Evolutionary conservation across 257 asterid genomes (phyloP), one percentile per base, ranked within the genome.

Genomic region (Solanum pinnatisectum): DNA sequence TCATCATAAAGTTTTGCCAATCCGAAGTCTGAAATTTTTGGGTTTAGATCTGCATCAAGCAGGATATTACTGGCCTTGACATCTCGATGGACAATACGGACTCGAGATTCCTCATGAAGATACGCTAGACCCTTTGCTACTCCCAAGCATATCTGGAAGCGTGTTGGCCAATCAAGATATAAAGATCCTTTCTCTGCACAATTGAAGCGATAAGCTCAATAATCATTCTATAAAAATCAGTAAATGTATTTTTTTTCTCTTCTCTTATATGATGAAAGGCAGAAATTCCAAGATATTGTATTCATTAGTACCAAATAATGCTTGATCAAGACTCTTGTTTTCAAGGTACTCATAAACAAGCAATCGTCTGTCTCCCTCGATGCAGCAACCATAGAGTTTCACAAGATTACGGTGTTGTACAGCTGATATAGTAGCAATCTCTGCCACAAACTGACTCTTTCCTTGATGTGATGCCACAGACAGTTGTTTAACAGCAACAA

Each of bases 361-460:
- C 89, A 94, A 91, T 72, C 98, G 89, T 37, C 91, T 92, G 3
- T 88, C 91, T 82, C 96, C 98, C 91, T 95, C 98, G 20, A 95
- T 93, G 95, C 99, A 95, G 90, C 98, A 95, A 18, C 98, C 98
- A 68, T 89, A 91, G 87, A 95, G 68, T 85, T 92, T 95, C 87
- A 95, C 99, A 6, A 96, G 96, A 93, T 96, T 96, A 86, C 96
- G 98, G 77, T 96, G 99, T 86, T 96, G 99, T 74, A 96, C 99
- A 25, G 98, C 97, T 35, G 99, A 96, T 86, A 96, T 95, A 35
- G 98, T 93, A 36, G 98, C 99, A 39, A 96, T 95, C 92, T 96
- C 99, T 49, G 99, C 96, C 83, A 94, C 90, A 87, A 96, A 96
- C 91, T 96, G 98, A 40, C 94, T 91, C 92, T 94, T 96, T 59